phyloP scores from a whole-genome alignment of 2,329 filamentous ascomycete genomes.

The Moelleriella libera region DNA sequence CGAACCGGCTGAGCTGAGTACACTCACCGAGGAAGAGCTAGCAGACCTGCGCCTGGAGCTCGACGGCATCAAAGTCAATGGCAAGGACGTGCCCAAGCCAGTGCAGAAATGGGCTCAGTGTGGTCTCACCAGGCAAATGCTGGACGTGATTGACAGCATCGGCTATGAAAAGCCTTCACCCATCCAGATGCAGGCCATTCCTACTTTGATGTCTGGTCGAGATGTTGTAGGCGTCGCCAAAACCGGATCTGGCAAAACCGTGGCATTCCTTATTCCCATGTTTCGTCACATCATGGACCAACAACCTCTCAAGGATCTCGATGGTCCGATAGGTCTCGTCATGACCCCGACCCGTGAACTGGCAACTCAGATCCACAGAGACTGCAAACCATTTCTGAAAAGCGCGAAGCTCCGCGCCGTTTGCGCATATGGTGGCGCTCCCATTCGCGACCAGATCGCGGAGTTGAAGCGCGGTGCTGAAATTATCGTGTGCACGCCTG shows the following conservation, averaged over 20 bases:
- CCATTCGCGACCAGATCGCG: constrained; percentile 95
- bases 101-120: constrained; percentile 96
- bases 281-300: constrained; percentile 97
- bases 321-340: constrained; percentile 78
- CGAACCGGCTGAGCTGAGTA: constrained; percentile 69
- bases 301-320: constrained; percentile 61
- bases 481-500: constrained; percentile 89
- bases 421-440: constrained; percentile 86
- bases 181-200: constrained; percentile 91
- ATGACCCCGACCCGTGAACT: constrained; percentile 92
- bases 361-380: constrained; percentile 83
- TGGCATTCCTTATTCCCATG: constrained; percentile 92
- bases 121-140: constrained; percentile 71
- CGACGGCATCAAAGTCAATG: constrained; percentile 88
- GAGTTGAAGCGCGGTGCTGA: constrained; percentile 91
- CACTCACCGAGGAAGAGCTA: constrained; percentile 75
- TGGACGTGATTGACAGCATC: constrained; percentile 70
- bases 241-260: constrained; percentile 93
- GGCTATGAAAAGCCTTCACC: constrained; percentile 82
- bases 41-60: constrained; percentile 71
- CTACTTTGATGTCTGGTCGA: constrained; percentile 87
- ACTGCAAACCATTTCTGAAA: constrained; percentile 90
- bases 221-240: constrained; percentile 96
- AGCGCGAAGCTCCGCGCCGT: constrained; percentile 73
- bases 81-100: constrained; percentile 78